phyloP scores from a whole-genome alignment of 2,329 filamentous ascomycete genomes.

The Microdochium trichocladiopsis region DNA sequence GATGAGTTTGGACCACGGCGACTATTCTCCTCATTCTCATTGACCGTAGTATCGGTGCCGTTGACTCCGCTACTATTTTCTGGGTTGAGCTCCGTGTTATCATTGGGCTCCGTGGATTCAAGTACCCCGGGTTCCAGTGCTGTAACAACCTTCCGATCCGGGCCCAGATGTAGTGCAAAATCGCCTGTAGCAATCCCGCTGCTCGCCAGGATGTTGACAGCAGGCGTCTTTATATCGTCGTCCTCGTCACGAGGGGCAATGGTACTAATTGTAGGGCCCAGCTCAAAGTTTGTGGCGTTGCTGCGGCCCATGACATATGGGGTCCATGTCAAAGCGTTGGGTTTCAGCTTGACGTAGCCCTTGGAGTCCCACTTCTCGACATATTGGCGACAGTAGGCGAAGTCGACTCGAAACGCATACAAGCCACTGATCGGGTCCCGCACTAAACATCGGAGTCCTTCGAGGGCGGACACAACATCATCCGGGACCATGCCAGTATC shows the following conservation, averaged over 20 bases:
- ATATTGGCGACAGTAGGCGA: conserved; percentile 79
- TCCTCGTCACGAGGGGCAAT: conserved; percentile 82
- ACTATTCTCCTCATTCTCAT: conserved; percentile 9
- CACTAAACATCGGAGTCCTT: conserved; percentile 82
- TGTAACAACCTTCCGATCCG: background rate
- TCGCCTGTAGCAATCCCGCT: conserved; percentile 22
- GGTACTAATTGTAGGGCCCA: conserved; percentile 73
- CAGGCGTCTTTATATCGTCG: conserved; percentile 30
- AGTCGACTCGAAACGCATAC: conserved; percentile 84
- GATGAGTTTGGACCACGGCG: conserved; percentile 8
- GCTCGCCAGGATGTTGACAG: conserved; percentile 20
- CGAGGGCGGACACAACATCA: conserved; percentile 89
- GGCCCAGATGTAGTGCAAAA: conserved; percentile 7
- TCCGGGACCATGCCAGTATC: conserved; percentile 93
- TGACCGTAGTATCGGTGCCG: conserved; percentile 15
- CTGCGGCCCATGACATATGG: conserved; percentile 93
- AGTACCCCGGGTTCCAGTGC: conserved; percentile 18
- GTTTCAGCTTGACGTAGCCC: conserved; percentile 77
- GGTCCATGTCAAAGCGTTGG: conserved; percentile 81
- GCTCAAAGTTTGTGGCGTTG: conserved; percentile 75
- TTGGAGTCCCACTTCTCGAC: conserved; percentile 86
- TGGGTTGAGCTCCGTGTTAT: conserved; percentile 14
- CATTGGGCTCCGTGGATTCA: conserved; percentile 31
- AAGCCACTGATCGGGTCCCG: conserved; percentile 81
- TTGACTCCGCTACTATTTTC: conserved; percentile 14